Percentiles rank a stretch among this genome's conserved stretches.
These are phyloP conservation scores for Coleophoma crateriformis DNA, from an alignment of 2,329 filamentous ascomycete genomes.

Conservation along the genomic window DNA sequence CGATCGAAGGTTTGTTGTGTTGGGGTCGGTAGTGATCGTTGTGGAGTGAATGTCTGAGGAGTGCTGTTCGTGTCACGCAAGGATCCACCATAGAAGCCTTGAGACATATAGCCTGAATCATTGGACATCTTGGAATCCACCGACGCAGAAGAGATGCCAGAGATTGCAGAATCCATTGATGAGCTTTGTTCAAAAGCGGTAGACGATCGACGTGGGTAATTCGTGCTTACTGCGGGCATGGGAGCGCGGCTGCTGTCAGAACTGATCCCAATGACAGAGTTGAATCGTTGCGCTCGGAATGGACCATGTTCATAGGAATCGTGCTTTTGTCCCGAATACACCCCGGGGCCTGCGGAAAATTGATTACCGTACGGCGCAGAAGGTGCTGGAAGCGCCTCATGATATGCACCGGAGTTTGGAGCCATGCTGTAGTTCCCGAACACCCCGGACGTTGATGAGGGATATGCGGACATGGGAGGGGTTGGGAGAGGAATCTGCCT, in stretches of 20 bases:
- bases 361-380: conserved; percentile 12
- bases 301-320: conserved; percentile 17
- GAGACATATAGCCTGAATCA: conserved; percentile 21
- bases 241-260: conserved; percentile 11
- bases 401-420: conserved; percentile 9
- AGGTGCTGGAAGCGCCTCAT: conserved; percentile 10
- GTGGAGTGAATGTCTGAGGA: conserved; percentile 12
- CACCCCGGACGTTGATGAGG: conserved; percentile 5
- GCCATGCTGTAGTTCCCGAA: conserved; percentile 16
- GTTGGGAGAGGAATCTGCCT: conserved; percentile 22
- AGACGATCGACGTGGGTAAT: conserved; percentile 17
- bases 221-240: conserved; percentile 13
- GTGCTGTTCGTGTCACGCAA: conserved; percentile 11
- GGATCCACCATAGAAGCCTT: conserved; percentile 13
- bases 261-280: conserved; percentile 16
- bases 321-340: conserved; percentile 17
- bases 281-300: conserved; percentile 18
- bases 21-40: conserved; percentile 19
- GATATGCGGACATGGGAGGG: conserved; percentile 13
- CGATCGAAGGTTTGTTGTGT: conserved; percentile 16
- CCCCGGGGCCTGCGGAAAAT: conserved; percentile 13
- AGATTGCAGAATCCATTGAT: conserved; percentile 18
- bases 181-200: conserved; percentile 13
- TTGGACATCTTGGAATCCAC: conserved; percentile 19
- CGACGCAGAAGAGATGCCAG: conserved; percentile 16